These are phyloP conservation scores for Penicillium flavigenum DNA, from an alignment of 495 filamentous ascomycete genomes.

Conservation along the genomic window DNA sequence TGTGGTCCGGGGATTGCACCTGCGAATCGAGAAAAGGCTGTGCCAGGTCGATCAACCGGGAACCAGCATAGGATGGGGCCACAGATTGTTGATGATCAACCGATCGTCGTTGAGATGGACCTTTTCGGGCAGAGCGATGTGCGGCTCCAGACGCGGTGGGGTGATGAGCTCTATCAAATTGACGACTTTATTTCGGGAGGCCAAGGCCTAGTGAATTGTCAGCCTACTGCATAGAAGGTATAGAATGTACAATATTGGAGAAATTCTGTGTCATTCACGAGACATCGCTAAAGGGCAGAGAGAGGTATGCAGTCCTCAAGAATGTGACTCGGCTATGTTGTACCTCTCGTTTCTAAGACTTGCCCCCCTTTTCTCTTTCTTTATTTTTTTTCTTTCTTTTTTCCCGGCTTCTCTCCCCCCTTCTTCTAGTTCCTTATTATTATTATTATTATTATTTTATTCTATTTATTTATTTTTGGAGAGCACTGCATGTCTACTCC, in stretches of 20 bases:
- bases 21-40: neutral
- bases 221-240: neutral
- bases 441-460: neutral
- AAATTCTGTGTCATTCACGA: neutral
- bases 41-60: constrained; percentile 13
- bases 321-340: constrained; percentile 9
- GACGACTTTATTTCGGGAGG: neutral
- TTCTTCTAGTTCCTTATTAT: neutral
- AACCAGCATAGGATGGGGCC: constrained; percentile 10
- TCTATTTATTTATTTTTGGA: neutral
- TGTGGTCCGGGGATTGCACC: constrained; percentile 6
- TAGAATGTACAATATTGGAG: constrained; percentile 1
- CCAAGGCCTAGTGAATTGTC: neutral
- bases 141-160: constrained; percentile 11
- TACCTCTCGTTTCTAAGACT: constrained; percentile 3
- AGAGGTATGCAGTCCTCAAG: constrained; percentile 12
- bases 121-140: constrained; percentile 1
- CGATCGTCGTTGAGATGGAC: constrained; percentile 7
- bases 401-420: neutral
- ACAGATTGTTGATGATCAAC: constrained; percentile 3
- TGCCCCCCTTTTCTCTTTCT: neutral
- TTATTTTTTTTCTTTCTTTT: too few species aligned
- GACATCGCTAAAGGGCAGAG: constrained; percentile 1
- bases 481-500: neutral
- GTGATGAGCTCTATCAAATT: neutral